Base-by-base conservation (phyloP, 148 eudicot species). In the Cornus florida region DNA sequence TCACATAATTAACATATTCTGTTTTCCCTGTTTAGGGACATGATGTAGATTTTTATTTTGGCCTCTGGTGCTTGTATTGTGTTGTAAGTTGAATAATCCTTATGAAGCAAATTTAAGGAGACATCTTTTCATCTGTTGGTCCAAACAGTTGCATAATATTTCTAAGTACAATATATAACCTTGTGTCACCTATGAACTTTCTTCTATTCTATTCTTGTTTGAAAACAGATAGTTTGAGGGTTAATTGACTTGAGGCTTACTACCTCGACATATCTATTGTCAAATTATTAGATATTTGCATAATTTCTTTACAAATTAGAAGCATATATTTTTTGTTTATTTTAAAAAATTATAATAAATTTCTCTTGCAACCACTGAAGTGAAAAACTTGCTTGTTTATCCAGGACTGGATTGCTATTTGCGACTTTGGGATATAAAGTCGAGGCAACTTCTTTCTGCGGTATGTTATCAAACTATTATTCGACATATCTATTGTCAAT, bases 371-470 rank as follows among this genome's bases (percentile, higher is more conserved):
- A 70, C 74, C 16, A 67, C 81, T 80, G 16, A 77, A 46, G 46
- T 57, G 70, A 11, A 48, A 19, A 43, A 24, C 4, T 83, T 46
- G 38, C 69, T 77, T 46, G 6, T 78, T 71, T 78, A 50, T 71
- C 3, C 80, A 94, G 99, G 99, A 5, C 84, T 96, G 85, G 99
- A 96, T 80, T 84, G 99, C 82, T 93, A 93, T 77, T 81, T 96
- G 87, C 99, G 98, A 24, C 78, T 96, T 75, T 96, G 99, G 99
- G 98, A 96, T 85, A 82, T 84, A 69, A 77, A 88, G n/a, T 84
- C 98, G 35, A 84, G 99, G 69, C 95, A 94, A 83, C 97, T 92
- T 80, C 94, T 96, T 77, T 92, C 97, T 81, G 92, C 97, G 82
- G 99, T 96, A 91, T 82, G 93, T 82, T 83, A 33, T 32, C 43